Evolutionary conservation across 371 early-diverging fungal genomes (phyloP).

Genomic region (Entomophthora muscae): DNA sequence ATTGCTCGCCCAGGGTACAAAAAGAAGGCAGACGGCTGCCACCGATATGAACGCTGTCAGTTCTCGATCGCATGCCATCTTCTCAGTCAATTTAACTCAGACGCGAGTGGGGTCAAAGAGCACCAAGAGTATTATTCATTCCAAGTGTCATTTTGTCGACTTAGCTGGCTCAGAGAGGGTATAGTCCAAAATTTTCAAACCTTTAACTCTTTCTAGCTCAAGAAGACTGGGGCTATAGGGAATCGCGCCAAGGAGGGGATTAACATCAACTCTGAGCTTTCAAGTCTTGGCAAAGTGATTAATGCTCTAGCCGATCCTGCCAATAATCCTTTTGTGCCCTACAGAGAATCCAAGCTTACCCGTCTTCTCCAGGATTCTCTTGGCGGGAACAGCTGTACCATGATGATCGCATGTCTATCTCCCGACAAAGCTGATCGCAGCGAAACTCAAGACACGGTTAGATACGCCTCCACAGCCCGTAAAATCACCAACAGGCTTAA

Average conservation of each 20-base stretch:
- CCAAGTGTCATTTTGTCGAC: constrained; percentile 93
- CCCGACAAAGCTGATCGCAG: constrained; percentile 58
- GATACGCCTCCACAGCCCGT: constrained; percentile 77
- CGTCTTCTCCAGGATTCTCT: constrained; percentile 92
- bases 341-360: constrained; percentile 97
- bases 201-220: constrained; percentile 28
- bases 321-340: constrained; percentile 67
- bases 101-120: not conserved
- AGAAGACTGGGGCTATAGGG: constrained; percentile 85
- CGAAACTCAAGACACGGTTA: constrained; percentile 84
- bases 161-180: constrained; percentile 82
- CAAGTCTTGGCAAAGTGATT: constrained; percentile 97
- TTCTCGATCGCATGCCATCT: constrained; percentile 96
- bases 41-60: constrained; percentile 96
- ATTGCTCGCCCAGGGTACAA: constrained; percentile 34
- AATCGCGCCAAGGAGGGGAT: constrained; percentile 94
- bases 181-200: constrained; percentile 9
- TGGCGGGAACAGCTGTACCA: constrained; percentile 77
- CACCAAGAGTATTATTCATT: constrained; percentile 17
- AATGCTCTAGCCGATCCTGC: constrained; percentile 84
- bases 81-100: constrained; percentile 39
- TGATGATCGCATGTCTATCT: constrained; percentile 87
- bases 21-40: constrained; percentile 78
- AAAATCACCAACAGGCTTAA: constrained; percentile 28
- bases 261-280: constrained; percentile 89